Evolutionary conservation across 2,329 filamentous ascomycete species (phyloP), one percentile per base, ranked within the genome.

Genomic region (Paraphoma chrysanthemicola): DNA sequence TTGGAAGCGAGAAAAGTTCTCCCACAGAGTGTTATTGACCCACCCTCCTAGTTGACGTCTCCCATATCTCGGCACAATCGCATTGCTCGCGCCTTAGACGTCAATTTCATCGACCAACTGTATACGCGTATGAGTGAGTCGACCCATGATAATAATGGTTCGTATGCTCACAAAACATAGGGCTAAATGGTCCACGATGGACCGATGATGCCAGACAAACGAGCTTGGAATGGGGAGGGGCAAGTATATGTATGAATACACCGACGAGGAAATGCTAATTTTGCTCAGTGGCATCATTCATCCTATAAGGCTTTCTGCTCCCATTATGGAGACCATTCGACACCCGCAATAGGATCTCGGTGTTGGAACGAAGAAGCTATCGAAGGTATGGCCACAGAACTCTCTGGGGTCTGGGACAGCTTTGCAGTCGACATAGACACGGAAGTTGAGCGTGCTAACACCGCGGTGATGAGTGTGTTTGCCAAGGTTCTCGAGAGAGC

Each of bases 321-420:
- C 12, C 69, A 82, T 0, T 79, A 71, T 48, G 81, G 81, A 0
- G 58, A 69, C 7, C 57, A 82, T 48, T 50, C 0, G 3, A 81
- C 79, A 0, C 0, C 3, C 0, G 38, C 43, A 0, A 60, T 54
- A 3, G 74, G 73, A 0, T 41, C 33, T 1, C 74, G 59, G n/a
- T 76, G 78, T 53, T 83, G 81, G 81, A 84, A 84, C 48, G 66
- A 77, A 47, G 79, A 83, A 62, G 77, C 76, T 0, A 80, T 81
- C 2, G 30, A 52, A 1, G 38, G 38, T 1, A 80, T 83, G 79
- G 68, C 62, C 0, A 12, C 31, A 1, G 75, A 79, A 31, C 47
- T 81, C 30, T 51, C 45, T 0, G 31, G 39, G 0, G 68, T 68
- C 5, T 83, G 80, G 79, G 30, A 66, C 14, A 41, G 48, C 0